Evolutionary conservation across 441 rosid species (phyloP).

Genomic region (Erodium chrysanthum): DNA sequence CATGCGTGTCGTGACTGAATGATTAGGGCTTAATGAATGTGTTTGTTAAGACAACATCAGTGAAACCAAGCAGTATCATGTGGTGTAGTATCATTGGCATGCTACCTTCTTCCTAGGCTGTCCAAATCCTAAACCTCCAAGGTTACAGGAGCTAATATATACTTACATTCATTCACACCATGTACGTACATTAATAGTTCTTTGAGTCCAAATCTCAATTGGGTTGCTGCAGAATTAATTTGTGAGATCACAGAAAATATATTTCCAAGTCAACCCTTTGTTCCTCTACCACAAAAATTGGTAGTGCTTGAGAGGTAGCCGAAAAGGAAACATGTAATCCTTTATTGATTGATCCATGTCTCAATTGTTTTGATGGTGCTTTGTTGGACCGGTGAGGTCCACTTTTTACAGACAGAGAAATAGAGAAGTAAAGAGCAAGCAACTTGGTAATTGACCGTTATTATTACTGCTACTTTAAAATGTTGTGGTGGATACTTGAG

Average conservation of each 20-base stretch:
- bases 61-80: neutral
- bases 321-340: constrained; percentile 28
- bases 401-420: neutral
- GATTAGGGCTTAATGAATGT: neutral
- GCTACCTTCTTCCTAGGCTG: too few relatives aligned
- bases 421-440: constrained; percentile 38
- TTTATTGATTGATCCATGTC: constrained; percentile 25
- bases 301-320: constrained; percentile 22
- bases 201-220: neutral
- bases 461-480: neutral
- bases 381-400: neutral
- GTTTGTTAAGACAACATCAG: neutral
- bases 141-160: neutral
- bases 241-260: neutral
- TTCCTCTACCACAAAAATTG: constrained; percentile 1
- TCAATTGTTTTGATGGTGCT: too few relatives aligned
- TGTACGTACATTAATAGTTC: too few relatives aligned
- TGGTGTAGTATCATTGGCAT: neutral
- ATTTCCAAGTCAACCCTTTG: constrained; percentile 17
- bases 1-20: neutral
- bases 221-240: neutral
- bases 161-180: neutral
- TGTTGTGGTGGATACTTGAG: neutral
- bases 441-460: constrained; percentile 25
- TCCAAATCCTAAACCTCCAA: too few relatives aligned